Evolutionary conservation across 352 stramenopile species (phyloP).

Genomic region (Phytophthora chlamydospora): DNA sequence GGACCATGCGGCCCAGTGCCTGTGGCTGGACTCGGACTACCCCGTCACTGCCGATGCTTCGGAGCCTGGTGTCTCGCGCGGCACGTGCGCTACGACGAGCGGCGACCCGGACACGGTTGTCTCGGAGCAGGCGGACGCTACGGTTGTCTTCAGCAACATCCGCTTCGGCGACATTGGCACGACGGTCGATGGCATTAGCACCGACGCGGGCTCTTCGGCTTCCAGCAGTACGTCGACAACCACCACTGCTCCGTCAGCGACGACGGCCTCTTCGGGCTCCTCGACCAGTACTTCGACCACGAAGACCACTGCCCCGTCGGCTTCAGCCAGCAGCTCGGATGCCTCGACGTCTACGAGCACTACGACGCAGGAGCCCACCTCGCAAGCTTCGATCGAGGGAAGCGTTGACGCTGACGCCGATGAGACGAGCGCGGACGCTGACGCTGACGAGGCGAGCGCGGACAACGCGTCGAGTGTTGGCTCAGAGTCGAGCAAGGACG

Average conservation of each 20-base stretch:
- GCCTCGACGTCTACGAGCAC: not conserved
- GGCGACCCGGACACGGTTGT: conserved; percentile 46
- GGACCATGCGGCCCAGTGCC: conserved; percentile 51
- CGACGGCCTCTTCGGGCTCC: not conserved
- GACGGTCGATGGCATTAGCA: conserved; percentile 19
- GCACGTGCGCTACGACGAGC: conserved; percentile 43
- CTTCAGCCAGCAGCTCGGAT: no score
- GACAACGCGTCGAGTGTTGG: not conserved
- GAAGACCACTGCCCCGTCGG: no score
- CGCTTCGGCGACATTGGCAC: conserved; percentile 57
- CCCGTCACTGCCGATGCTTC: conserved; percentile 26
- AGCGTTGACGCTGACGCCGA: not conserved
- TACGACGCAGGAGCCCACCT: not conserved
- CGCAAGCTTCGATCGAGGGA: not conserved
- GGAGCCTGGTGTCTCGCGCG: conserved; percentile 45
- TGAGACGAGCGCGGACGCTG: conserved; percentile 4
- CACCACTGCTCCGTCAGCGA: not conserved
- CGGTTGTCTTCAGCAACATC: conserved; percentile 66
- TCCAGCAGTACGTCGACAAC: not conserved
- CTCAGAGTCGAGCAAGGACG: conserved; percentile 4
- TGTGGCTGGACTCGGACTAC: conserved; percentile 62
- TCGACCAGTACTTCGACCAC: not conserved
- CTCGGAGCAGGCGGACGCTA: conserved; percentile 44
- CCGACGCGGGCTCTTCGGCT: not conserved
- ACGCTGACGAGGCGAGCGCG: not conserved